Percentiles rank a stretch among this genome's conserved stretches.
phyloP scores from a whole-genome alignment of 192 early-diverging fungal genomes.

The Dissophora globulifera region DNA sequence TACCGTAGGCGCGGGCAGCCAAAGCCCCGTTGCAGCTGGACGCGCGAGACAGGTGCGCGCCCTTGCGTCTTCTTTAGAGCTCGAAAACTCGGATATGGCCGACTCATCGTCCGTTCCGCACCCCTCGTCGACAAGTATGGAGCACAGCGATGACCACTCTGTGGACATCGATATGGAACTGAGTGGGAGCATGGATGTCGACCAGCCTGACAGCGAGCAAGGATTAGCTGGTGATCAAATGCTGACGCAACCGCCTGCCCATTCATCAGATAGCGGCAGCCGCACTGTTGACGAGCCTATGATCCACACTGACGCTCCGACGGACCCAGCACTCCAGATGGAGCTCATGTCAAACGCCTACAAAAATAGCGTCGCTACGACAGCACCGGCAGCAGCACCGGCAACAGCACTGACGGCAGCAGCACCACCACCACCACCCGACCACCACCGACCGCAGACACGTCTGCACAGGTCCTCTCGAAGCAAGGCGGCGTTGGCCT shows the following conservation, averaged over 20 bases:
- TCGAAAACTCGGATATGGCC: background rate
- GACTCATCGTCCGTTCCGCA: background rate
- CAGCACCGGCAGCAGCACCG: background rate
- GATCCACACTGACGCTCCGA: no score
- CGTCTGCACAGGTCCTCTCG: no score
- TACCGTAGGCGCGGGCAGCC: slow-evolving; percentile 7
- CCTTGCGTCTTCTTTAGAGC: background rate
- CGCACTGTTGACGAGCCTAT: no score
- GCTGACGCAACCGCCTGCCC: background rate
- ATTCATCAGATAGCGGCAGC: background rate
- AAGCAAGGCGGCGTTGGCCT: no score
- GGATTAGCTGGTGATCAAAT: no score
- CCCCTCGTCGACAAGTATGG: background rate
- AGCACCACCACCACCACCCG: background rate
- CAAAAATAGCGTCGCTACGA: no score
- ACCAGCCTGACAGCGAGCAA: background rate
- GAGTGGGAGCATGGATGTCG: slow-evolving; percentile 3
- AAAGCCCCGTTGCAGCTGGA: no score
- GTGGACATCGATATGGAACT: slow-evolving; percentile 5
- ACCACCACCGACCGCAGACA: no score
- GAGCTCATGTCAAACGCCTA: no score
- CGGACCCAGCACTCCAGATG: no score
- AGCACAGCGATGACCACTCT: background rate
- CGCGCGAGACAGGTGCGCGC: background rate
- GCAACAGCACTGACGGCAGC: background rate